phyloP scores from a whole-genome alignment of 441 rosid species.

The Eruca vesicaria region DNA sequence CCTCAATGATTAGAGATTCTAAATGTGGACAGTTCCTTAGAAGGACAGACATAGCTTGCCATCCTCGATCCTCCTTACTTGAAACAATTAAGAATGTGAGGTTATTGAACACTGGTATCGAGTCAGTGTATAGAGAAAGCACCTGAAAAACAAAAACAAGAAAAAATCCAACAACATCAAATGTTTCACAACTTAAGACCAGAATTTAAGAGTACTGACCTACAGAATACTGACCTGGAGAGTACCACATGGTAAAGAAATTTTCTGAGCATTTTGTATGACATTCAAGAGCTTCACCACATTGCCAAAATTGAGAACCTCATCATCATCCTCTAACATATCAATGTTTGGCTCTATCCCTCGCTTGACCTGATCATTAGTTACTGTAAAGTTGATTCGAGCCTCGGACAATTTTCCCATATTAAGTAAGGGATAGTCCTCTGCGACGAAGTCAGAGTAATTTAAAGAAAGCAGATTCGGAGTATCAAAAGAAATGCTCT shows the following conservation, averaged over 20 bases:
- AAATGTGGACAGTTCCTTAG: not conserved
- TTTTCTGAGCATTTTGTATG: not conserved
- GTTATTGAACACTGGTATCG: not conserved
- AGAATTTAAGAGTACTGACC: not conserved
- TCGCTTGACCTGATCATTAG: not conserved
- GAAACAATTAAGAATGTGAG: not conserved
- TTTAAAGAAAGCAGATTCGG: slow-evolving; percentile 8
- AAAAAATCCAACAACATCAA: not conserved
- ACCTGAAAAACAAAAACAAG: too few relatives aligned
- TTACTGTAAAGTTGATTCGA: not conserved
- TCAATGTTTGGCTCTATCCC: not conserved
- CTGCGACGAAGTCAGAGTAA: not conserved
- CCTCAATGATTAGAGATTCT: not conserved
- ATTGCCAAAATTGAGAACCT: slow-evolving; percentile 6
- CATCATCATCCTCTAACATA: not conserved
- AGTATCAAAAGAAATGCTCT: slow-evolving; percentile 18
- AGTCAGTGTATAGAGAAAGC: not conserved
- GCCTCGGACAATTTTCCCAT: not conserved
- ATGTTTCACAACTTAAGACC: not conserved
- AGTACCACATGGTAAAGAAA: not conserved
- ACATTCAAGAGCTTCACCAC: slow-evolving; percentile 18
- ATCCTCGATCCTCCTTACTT: not conserved
- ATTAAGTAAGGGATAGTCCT: slow-evolving; percentile 13
- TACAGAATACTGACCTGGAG: slow-evolving; percentile 3
- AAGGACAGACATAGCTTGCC: not conserved